A percentile compares a stretch with the other conserved stretches of the same genome.
Conservation (phyloP, 805 yeast species). For the Sugiyamaella chiloensis region DNA sequence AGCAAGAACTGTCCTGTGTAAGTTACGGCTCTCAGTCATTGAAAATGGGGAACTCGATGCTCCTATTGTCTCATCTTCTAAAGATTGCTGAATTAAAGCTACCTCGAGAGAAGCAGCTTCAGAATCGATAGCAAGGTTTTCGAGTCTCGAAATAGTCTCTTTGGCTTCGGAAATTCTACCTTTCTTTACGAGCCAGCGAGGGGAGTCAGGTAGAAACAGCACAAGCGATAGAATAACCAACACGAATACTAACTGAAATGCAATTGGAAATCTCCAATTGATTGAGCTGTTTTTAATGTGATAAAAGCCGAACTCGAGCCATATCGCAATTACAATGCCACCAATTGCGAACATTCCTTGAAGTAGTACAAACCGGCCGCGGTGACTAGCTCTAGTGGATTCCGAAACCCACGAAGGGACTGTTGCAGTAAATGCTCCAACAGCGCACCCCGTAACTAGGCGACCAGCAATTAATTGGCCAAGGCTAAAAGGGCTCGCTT, state of each 20-base stretch:
- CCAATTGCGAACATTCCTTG: slow-evolving; percentile 67
- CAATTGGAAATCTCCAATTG: slow-evolving; percentile 78
- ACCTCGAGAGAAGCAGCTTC: no score
- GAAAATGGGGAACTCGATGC: background rate
- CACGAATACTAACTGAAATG: slow-evolving; percentile 60
- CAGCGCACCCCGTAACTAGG: slow-evolving; percentile 69
- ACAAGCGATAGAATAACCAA: slow-evolving; percentile 37
- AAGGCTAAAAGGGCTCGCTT: slow-evolving; percentile 22
- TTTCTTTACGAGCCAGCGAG: slow-evolving; percentile 63
- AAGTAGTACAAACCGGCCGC: slow-evolving; percentile 66
- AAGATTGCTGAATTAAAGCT: slow-evolving; percentile 5
- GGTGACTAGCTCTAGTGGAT: slow-evolving; percentile 58
- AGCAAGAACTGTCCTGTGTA: slow-evolving; percentile 10
- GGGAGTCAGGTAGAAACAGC: slow-evolving; percentile 78
- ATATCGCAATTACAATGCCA: slow-evolving; percentile 54
- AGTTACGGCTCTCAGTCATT: background rate
- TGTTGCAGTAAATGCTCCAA: slow-evolving; percentile 75
- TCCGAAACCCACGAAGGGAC: slow-evolving; percentile 83
- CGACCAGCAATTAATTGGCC: slow-evolving; percentile 77
- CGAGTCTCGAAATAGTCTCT: slow-evolving; percentile 8
- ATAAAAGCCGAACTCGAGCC: slow-evolving; percentile 54
- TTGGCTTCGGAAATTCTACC: slow-evolving; percentile 54
- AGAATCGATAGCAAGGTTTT: background rate
- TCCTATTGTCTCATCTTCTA: slow-evolving; percentile 2
- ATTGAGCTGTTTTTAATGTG: slow-evolving; percentile 50